phyloP scores from a whole-genome alignment of 2,329 filamentous ascomycete genomes.

The Pestalotiopsis sp. region DNA sequence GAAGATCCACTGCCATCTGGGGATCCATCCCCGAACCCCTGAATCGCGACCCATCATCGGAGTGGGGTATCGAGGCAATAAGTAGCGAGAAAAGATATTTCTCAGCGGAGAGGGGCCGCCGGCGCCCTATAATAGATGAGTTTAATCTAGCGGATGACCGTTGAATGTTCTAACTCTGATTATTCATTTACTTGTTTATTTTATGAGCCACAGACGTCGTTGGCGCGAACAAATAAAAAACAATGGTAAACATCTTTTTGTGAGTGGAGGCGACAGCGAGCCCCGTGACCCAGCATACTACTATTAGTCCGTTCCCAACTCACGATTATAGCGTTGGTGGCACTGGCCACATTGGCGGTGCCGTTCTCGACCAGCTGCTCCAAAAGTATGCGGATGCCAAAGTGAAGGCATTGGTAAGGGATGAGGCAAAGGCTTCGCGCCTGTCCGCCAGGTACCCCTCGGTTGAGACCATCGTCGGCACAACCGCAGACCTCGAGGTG shows the following conservation, averaged over 20 bases:
- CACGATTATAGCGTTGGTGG: constrained; percentile 17
- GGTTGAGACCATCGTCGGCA: constrained; percentile 17
- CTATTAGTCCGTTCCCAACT: not conserved
- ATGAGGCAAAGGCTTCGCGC: constrained; percentile 14
- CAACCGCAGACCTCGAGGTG: constrained; percentile 5
- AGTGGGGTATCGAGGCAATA: not conserved
- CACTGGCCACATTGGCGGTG: constrained; percentile 23
- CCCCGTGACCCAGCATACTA: not conserved
- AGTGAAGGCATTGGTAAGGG: constrained; percentile 18
- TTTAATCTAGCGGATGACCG: not conserved
- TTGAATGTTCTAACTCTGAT: not conserved
- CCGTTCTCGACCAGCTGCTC: constrained; percentile 19
- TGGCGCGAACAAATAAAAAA: too few relatives aligned
- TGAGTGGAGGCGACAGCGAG: not conserved
- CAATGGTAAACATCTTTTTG: constrained; percentile 6
- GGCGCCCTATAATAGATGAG: not conserved
- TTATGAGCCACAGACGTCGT: not conserved
- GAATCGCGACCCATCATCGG: not conserved
- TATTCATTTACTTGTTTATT: not conserved
- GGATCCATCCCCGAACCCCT: not conserved
- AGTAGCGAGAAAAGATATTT: not conserved
- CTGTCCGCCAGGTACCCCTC: constrained; percentile 18
- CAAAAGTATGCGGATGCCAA: constrained; percentile 14
- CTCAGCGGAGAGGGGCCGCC: not conserved
- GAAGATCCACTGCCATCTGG: not conserved